Evolutionary conservation across 2,329 filamentous ascomycete species (phyloP), one percentile per base, ranked within the genome.

Genomic region (Fusarium neocosmosporiellum): DNA sequence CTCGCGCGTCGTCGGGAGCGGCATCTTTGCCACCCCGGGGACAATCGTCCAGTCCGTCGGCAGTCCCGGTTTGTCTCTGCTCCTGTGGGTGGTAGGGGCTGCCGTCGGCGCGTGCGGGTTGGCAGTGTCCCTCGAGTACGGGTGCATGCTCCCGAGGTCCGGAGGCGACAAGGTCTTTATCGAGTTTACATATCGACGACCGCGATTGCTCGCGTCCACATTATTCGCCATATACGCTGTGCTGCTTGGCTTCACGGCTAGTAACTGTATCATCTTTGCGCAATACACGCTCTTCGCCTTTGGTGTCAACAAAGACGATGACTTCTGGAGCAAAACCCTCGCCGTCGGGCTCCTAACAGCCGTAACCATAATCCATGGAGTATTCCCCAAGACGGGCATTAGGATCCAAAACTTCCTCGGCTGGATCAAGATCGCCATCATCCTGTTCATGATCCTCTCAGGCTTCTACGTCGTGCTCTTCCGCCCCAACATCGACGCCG

Each of bases 151-250:
- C 16, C 92, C 92, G 18, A 85, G 91, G 1, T 92, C 89, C 1
- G 92, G 92, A 8, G 92, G 91, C 27, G 84, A 88, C 29, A 94
- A 93, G 80, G 90, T 93, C 8, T 93, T 93, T 76, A 86, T 94
- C 50, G 91, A 94, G 79, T 92, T 91, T 78, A 90, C 90, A 0
- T 93, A 92, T 78, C 86, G 87, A 2, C 84, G 84, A 34, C 92
- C 92, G 2, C 86, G 87, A 7, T 90, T 92, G 69, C 84, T 94
- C 4, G 89, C 90, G 0, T 91, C 90, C 3, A 90, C 89, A 0
- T 78, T 93, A 18, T 84, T 93, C 14, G 90, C 90, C 0, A 86
- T 90, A 2, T 88, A 93, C 63, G 90, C 88, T 0, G 86, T 93
- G 0, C 78, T 93, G 0, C 81, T 93, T 0, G 90, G 90, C 0